Percentiles rank a stretch among this genome's conserved stretches.
Evolutionary conservation across 192 early-diverging fungal species (phyloP).

Genomic region (Funneliformis geosporum): DNA sequence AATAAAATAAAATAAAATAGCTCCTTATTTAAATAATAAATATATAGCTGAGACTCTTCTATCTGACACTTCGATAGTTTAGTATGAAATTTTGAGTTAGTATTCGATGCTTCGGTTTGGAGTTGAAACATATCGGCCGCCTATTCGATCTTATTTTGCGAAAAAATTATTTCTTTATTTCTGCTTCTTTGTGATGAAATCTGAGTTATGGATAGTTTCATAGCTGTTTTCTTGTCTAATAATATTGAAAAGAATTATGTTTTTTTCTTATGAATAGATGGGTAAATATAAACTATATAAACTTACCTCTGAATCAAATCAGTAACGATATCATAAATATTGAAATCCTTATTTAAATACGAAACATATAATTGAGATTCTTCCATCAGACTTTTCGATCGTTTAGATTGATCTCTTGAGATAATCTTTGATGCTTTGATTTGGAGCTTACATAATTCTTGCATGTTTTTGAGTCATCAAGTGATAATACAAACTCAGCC

Average conservation of each 20-base stretch:
- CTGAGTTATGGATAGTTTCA: too few species aligned
- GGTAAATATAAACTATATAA: too few species aligned
- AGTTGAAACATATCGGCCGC: not conserved
- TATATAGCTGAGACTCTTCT: slow-evolving; percentile 7
- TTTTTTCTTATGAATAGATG: too few species aligned
- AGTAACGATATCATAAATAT: too few species aligned
- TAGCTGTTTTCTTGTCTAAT: too few species aligned
- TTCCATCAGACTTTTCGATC: not conserved
- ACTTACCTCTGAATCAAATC: too few species aligned
- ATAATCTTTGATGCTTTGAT: not conserved
- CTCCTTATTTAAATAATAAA: slow-evolving; percentile 1
- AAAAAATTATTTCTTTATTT: not conserved
- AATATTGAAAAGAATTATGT: too few species aligned
- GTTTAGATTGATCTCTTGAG: not conserved
- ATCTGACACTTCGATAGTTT: not conserved
- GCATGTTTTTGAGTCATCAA: too few species aligned
- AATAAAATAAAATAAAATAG: too few species aligned
- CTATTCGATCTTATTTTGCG: not conserved
- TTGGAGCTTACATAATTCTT: not conserved
- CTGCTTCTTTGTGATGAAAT: not conserved
- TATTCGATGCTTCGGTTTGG: not conserved
- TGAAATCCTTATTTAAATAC: slow-evolving; percentile 15
- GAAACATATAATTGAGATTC: not conserved
- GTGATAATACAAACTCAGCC: too few species aligned
- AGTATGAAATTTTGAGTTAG: not conserved